Percentiles rank a stretch among this genome's conserved stretches.
These are phyloP conservation scores for Skeletonema menzelii DNA, from an alignment of 108 stramenopile genomes.

Conservation along the genomic window DNA sequence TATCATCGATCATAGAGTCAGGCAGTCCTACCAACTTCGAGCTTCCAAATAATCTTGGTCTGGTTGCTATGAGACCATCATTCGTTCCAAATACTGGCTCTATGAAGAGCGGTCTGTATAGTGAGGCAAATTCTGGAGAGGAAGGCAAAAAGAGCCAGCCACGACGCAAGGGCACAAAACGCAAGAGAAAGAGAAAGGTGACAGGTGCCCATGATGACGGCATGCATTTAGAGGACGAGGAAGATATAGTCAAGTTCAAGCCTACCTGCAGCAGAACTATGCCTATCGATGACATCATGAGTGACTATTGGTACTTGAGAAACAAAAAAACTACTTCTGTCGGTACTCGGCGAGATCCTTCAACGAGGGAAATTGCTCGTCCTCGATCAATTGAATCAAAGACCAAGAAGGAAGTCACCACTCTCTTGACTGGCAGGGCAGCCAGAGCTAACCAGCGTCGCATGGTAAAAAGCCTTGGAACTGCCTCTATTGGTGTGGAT, in stretches of 20 bases:
- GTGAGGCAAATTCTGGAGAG: background rate
- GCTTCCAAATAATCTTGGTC: constrained; percentile 19
- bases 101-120: constrained; percentile 16
- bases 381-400: constrained; percentile 15
- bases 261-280: constrained; percentile 41
- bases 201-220: background rate
- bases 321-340: constrained; percentile 13
- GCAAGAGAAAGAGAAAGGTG: constrained; percentile 5
- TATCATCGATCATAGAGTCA: constrained; percentile 7
- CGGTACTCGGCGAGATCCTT: constrained; percentile 4
- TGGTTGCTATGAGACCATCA: constrained; percentile 13
- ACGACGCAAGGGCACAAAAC: constrained; percentile 5
- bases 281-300: constrained; percentile 32
- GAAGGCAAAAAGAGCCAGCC: constrained; percentile 3
- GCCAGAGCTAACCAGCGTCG: constrained; percentile 75
- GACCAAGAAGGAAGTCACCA: constrained; percentile 45
- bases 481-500: constrained; percentile 38
- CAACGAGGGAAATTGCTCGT: constrained; percentile 21
- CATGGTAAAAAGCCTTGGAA: constrained; percentile 62
- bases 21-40: constrained; percentile 5
- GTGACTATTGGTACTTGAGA: constrained; percentile 16
- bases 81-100: constrained; percentile 1
- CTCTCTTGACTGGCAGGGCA: constrained; percentile 50
- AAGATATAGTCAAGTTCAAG: constrained; percentile 16
- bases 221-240: constrained; percentile 17